These are phyloP conservation scores for Orychophragmus violaceus DNA, from an alignment of 345 rosid genomes.

Conservation along the genomic window DNA sequence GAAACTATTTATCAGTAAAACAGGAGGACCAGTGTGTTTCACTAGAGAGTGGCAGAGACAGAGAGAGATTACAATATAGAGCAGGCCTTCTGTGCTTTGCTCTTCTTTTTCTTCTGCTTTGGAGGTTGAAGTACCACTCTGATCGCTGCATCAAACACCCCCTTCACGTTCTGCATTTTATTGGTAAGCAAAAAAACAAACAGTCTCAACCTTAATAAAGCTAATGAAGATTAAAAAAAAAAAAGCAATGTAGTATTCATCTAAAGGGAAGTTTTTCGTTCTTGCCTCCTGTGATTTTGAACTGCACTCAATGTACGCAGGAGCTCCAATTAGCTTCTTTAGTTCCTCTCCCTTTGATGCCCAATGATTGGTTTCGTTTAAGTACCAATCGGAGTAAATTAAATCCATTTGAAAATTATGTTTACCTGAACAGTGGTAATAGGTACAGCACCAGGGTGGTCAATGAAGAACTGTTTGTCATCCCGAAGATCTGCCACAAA, in stretches of 20 bases:
- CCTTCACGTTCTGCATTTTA: slow-evolving; percentile 79
- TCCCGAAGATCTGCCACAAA: slow-evolving; percentile 75
- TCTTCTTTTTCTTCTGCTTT: slow-evolving; percentile 85
- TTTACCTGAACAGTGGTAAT: slow-evolving; percentile 74
- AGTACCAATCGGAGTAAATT: background rate
- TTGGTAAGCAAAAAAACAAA: background rate
- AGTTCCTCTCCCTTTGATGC: slow-evolving; percentile 81
- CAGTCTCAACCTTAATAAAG: background rate
- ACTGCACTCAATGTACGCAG: slow-evolving; percentile 92
- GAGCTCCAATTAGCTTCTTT: slow-evolving; percentile 68
- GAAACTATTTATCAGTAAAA: slow-evolving; percentile 10
- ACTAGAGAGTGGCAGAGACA: slow-evolving; percentile 12
- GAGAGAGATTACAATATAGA: slow-evolving; percentile 58
- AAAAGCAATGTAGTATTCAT: background rate
- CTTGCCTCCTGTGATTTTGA: slow-evolving; percentile 87
- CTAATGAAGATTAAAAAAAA: background rate
- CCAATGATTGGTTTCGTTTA: slow-evolving; percentile 9
- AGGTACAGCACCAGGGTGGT: slow-evolving; percentile 95
- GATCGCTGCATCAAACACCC: slow-evolving; percentile 88
- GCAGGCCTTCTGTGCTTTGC: slow-evolving; percentile 78
- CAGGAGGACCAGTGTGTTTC: slow-evolving; percentile 16
- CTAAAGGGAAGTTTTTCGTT: background rate
- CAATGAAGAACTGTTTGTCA: slow-evolving; percentile 77
- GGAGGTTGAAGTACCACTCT: slow-evolving; percentile 96
- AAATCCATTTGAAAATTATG: background rate